Evolutionary conservation across 139 green algal genomes (phyloP), one percentile per base, ranked within the genome.

Genomic region (Zygnema cylindricum): DNA sequence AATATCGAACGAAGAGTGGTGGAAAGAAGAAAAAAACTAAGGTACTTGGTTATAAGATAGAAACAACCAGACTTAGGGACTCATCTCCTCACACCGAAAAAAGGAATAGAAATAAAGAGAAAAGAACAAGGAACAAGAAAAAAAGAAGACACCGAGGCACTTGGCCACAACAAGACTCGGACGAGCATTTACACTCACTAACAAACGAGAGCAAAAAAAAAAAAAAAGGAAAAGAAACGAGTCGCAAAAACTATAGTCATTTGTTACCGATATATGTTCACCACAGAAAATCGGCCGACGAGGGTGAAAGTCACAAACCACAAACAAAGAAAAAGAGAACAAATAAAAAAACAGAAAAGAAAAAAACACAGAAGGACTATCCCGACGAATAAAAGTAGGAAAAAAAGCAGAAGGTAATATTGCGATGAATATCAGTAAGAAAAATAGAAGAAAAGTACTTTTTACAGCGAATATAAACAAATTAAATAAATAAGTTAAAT

Each of bases 401-500:
- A 81, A 21, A 81, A 40, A 81, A 21, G 22, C 21, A 81, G 73
- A 81, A 21, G 43, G 73, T 69, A 21, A 81, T 16, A 81, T 16
- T 69, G 73, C 42, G 21, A 81, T 35, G 43, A 21, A 81, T 16
- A 81, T 16, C 42, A 40, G 22, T 22, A 22, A 35, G 21, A 81
- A 21, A 22, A 25, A 73, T 73, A 30, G 57, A 25, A 73, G 57
- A 30, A 30, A 30, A 73, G 57, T 30, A 73, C 25, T 35, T 73
- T 30, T 73, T 73, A 73, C 57, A 73, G 57, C 30, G 57, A 30
- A n/a, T n/a, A n/a, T n/a, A n/a, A n/a, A n/a, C n/a, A n/a, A n/a
- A n/a, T n/a, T n/a, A n/a, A n/a, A n/a, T n/a, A n/a, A n/a, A n/a
- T n/a, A n/a, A n/a, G n/a, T n/a, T n/a, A n/a, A n/a, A n/a, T n/a